Evolutionary conservation across 2,329 filamentous ascomycete genomes (phyloP), one percentile per base, ranked within the genome.

Genomic region (Xylaria sp.): DNA sequence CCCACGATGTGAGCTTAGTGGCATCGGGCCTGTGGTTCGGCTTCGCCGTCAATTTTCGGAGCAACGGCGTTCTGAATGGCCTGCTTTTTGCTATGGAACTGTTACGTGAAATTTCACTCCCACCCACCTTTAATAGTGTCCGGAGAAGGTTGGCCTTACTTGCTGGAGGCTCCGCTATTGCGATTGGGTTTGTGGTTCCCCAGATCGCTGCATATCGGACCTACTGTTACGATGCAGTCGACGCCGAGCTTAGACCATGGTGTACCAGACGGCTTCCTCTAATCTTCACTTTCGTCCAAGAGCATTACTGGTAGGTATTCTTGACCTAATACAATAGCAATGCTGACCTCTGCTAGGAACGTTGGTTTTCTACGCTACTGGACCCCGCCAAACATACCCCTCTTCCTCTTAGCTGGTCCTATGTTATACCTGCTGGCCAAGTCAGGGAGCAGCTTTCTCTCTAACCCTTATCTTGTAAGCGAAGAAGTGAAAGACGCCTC

Each of bases 201-300:
- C 95, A 99, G 73, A 79, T 83, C 48, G 69, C 90, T 35, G 93
- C 93, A 2, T 97, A 92, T 76, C 74, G 75, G 52, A 83, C 86
- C 40, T 97, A 89, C 74, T 97, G 92, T 70, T 62, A 67, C 37
- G 59, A 63, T 25, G 66, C 72, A 17, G 70, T 72, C 43, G 68
- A 69, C 7, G 71, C 71, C 60, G 72, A 70, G 38, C 62, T 79
- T 55, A 80, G 91, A 58, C 85, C 87, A 3, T 99, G 95, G 95
- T 99, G 95, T 74, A 73, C 76, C 19, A 82, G 80, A 17, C 74
- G 78, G n/a, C 65, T 93, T 11, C 95, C 95, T 3, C 96, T 92
- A 74, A 93, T 99, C 62, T 98, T 96, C 77, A 84, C 87, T 0
- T 98, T 90, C 81, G 94, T 98, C 2, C 95, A 99, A 74, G 82